Conservation (phyloP, 2,329 filamentous ascomycete genomes). For the Microdochium bolleyi region DNA sequence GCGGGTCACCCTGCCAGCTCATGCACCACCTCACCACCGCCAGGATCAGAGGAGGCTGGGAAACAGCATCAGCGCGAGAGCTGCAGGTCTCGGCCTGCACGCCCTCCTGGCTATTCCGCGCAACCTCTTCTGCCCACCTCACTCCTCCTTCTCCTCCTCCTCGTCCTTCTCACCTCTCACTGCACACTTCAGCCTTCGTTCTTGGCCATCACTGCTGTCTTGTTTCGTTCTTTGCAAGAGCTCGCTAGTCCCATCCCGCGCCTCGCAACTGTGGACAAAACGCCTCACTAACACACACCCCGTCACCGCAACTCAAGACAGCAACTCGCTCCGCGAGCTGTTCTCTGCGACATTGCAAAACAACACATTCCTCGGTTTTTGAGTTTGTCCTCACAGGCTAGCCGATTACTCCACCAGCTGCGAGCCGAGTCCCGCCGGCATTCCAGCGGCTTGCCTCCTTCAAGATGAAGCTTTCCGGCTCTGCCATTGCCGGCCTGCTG, state of each 20-base stretch:
- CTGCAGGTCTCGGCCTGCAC: too few relatives aligned
- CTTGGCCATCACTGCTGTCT: too few relatives aligned
- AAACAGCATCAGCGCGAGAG: too few relatives aligned
- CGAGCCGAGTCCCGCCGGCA: slow-evolving; percentile 1
- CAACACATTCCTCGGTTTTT: background rate
- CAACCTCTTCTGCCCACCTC: background rate
- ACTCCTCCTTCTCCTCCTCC: background rate
- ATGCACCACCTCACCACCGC: background rate
- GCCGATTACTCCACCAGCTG: background rate
- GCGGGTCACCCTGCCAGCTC: background rate
- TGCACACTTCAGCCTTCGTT: too few relatives aligned
- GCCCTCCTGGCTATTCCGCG: background rate
- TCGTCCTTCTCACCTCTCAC: too few relatives aligned
- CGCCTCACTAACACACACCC: background rate
- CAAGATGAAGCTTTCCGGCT: background rate
- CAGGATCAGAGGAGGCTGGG: slow-evolving; percentile 2
- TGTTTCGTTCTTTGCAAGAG: too few relatives aligned
- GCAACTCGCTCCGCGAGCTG: background rate
- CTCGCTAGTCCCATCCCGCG: too few relatives aligned
- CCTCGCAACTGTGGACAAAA: background rate
- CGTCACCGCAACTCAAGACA: background rate
- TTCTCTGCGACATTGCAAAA: background rate
- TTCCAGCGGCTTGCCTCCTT: slow-evolving; percentile 1
- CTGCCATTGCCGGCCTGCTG: slow-evolving; percentile 12
- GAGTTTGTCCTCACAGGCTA: background rate